phyloP scores from a whole-genome alignment of 2,329 filamentous ascomycete genomes.

The Westerdykella aurantiaca region DNA sequence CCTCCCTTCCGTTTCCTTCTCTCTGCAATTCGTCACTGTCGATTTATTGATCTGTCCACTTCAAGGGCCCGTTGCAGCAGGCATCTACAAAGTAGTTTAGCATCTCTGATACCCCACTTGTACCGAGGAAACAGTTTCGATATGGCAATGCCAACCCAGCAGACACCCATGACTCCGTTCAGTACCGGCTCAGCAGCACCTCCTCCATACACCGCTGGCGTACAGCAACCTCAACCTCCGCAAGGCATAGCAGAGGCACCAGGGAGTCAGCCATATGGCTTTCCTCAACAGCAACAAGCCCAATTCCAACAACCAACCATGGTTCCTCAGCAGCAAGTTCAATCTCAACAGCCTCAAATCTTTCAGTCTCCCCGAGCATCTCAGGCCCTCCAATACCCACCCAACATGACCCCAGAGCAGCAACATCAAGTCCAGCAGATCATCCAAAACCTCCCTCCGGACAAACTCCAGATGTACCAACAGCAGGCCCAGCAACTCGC shows the following conservation, averaged over 20 bases:
- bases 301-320: conserved; percentile 9
- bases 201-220: conserved; percentile 16
- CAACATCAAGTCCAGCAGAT: conserved; percentile 26
- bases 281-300: conserved; percentile 10
- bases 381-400: conserved; percentile 17
- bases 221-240: conserved; percentile 13
- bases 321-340: conserved; percentile 6
- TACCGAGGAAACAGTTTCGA: no score
- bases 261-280: conserved; percentile 10
- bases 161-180: conserved; percentile 10
- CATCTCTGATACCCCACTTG: no score
- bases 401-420: conserved; percentile 23
- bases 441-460: conserved; percentile 26
- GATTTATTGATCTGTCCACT: no score
- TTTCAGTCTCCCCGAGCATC: conserved; percentile 12
- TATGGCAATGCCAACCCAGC: conserved; percentile 8
- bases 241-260: conserved; percentile 11
- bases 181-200: conserved; percentile 13
- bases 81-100: no score
- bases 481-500: conserved; percentile 25
- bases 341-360: conserved; percentile 9
- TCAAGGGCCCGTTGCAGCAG: no score
- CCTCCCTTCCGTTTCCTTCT: no score
- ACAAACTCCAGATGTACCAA: conserved; percentile 27
- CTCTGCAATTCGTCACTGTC: no score